These are phyloP conservation scores for Ophiostoma montium DNA, from an alignment of 2,329 filamentous ascomycete species.

Conservation along the genomic window DNA sequence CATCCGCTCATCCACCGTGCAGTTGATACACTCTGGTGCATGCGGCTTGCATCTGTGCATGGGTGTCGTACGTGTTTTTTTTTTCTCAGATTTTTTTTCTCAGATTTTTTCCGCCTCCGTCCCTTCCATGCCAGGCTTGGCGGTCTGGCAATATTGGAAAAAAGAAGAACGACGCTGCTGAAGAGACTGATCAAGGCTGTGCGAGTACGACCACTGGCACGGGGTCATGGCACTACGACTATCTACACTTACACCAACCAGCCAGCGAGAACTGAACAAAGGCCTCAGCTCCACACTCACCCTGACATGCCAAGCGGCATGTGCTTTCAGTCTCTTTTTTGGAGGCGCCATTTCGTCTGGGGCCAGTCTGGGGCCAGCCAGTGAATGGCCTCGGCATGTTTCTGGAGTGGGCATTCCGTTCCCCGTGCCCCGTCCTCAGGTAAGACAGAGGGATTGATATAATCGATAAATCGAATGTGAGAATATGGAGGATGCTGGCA, in stretches of 20 bases:
- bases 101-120: neutral
- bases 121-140: no score
- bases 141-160: no score
- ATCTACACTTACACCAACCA: neutral
- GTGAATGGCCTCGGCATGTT: no score
- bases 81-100: neutral
- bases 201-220: no score
- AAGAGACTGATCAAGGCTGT: neutral
- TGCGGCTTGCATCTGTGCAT: neutral
- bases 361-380: no score
- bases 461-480: no score
- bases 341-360: no score
- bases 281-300: neutral
- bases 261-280: neutral
- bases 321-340: no score
- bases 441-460: neutral
- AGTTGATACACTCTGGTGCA: neutral
- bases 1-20: no score
- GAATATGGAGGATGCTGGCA: no score
- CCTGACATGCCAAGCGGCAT: slow-evolving; percentile 3
- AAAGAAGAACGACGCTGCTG: neutral
- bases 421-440: neutral
- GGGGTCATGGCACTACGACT: no score
- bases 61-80: neutral
- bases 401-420: neutral